These are phyloP conservation scores for Aureobasidium sp. DNA, from an alignment of 2,329 filamentous ascomycete species.

Conservation along the genomic window DNA sequence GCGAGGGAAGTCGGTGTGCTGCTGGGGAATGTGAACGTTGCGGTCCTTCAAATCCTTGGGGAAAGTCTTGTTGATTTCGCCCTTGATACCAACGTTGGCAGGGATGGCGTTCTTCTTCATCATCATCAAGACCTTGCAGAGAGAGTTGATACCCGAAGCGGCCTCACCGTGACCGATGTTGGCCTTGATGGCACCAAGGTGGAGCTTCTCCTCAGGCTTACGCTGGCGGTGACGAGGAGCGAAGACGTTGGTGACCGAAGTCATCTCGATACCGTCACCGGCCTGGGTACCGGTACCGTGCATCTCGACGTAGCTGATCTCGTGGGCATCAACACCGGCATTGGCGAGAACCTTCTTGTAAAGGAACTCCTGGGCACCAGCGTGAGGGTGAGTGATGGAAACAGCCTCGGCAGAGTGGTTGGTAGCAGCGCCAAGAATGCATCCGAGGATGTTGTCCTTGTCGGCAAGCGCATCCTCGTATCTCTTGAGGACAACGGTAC, in stretches of 20 bases:
- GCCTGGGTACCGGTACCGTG: conserved; percentile 84
- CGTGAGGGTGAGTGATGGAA: conserved; percentile 77
- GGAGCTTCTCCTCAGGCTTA: conserved; percentile 39
- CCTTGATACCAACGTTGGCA: conserved; percentile 47
- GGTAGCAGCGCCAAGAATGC: conserved; percentile 64
- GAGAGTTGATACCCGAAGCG: conserved; percentile 45
- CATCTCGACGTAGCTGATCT: conserved; percentile 80
- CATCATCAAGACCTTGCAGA: conserved; percentile 46
- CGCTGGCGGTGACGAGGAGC: conserved; percentile 45
- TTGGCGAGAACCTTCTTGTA: conserved; percentile 63
- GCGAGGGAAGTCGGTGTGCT: conserved; percentile 37
- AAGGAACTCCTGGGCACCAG: conserved; percentile 62
- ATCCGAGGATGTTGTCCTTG: conserved; percentile 62
- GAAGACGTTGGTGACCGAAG: conserved; percentile 59
- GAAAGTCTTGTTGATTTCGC: conserved; percentile 47
- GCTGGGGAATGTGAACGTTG: conserved; percentile 43
- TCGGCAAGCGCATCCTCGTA: conserved; percentile 69
- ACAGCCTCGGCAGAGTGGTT: conserved; percentile 76
- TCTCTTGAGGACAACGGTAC: conserved; percentile 67
- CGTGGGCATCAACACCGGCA: conserved; percentile 64
- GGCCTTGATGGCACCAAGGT: conserved; percentile 47
- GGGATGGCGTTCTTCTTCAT: conserved; percentile 46
- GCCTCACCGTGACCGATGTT: conserved; percentile 48
- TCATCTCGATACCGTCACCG: conserved; percentile 75
- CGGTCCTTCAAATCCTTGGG: conserved; percentile 44